phyloP scores from a whole-genome alignment of 1,139 yeast species.

The Yarrowia galli region DNA sequence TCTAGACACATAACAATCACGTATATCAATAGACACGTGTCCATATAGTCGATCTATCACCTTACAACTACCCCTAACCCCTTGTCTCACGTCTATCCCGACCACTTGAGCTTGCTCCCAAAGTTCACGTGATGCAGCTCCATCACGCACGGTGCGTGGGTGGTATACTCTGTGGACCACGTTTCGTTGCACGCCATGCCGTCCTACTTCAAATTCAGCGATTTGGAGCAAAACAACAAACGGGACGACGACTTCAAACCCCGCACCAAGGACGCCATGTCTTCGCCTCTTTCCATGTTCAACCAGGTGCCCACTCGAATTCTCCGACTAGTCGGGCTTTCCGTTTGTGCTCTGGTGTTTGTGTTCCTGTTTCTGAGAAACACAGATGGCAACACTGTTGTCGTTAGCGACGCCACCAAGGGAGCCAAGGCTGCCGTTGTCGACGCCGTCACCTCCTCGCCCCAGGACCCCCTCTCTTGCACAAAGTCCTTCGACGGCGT shows the following conservation, averaged over 20 bases:
- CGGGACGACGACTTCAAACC: constrained; percentile 37
- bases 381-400: neutral
- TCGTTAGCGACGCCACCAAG: neutral
- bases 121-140: constrained; percentile 14
- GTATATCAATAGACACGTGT: too few species aligned
- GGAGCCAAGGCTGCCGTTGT: neutral
- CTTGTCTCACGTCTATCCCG: too few species aligned
- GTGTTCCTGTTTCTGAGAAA: constrained; percentile 12
- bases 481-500: constrained; percentile 51
- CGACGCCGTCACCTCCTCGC: neutral
- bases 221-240: constrained; percentile 38
- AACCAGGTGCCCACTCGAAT: constrained; percentile 21
- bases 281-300: constrained; percentile 27
- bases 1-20: too few species aligned
- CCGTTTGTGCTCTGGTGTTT: constrained; percentile 11
- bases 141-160: neutral
- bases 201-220: constrained; percentile 37
- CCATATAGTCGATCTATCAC: too few species aligned
- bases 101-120: constrained; percentile 8
- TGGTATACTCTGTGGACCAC: neutral
- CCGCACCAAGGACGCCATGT: constrained; percentile 23
- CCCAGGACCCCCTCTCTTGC: constrained; percentile 45
- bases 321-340: neutral
- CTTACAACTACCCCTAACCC: too few species aligned
- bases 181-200: constrained; percentile 21